Base-by-base conservation (phyloP, 73 alveolate genomes). In the Paramecium tetraurelia region DNA sequence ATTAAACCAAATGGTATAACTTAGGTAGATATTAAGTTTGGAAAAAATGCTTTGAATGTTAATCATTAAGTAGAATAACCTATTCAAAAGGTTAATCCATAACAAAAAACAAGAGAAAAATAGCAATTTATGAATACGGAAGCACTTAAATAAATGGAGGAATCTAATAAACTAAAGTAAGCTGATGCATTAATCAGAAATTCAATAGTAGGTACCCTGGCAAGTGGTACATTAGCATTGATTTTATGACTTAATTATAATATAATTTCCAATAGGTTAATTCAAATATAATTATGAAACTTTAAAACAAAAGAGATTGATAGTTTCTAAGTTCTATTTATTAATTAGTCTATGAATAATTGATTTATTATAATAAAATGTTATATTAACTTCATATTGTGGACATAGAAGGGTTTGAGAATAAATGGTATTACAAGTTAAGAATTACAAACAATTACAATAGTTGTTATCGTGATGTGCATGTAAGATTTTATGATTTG, bases 381-480 rank as follows among this genome's bases (percentile, higher is more conserved):
- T 53, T 4, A 53, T 63, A 63, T 33, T 63, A 63, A 22, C 21
- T 63, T 11, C 10, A 27, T 0, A 63, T 63, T 4, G 31, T 63
- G 4, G 86, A 72, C 21, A 72, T 72, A 3, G 86, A 72, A 35
- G 33, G 63, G 5, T 72, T 72, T 72, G 86, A 72, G 36, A 72
- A 72, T 43, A 72, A 72, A 36, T 72, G 46, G 36, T 72, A 72
- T 40, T 72, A 72, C 59, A 72, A 38, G 40, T 4, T 72, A 72
- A 33, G 86, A 33, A 72, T 72, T 9, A 72, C 86, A 72, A 72
- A 35, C 18, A 72, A 72, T 72, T 7, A n/a, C 40, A 36, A 10
- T 72, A 72, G 63, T 40, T 72, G 33, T 12, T 72, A 36, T 72
- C 40, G 86, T 35, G 86, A 72, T 72, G 86, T 72, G 4, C 18